Percentiles rank a stretch among this genome's conserved stretches.
Evolutionary conservation across 352 stramenopile genomes (phyloP).

Genomic region (Globisporangium recalcitrans): DNA sequence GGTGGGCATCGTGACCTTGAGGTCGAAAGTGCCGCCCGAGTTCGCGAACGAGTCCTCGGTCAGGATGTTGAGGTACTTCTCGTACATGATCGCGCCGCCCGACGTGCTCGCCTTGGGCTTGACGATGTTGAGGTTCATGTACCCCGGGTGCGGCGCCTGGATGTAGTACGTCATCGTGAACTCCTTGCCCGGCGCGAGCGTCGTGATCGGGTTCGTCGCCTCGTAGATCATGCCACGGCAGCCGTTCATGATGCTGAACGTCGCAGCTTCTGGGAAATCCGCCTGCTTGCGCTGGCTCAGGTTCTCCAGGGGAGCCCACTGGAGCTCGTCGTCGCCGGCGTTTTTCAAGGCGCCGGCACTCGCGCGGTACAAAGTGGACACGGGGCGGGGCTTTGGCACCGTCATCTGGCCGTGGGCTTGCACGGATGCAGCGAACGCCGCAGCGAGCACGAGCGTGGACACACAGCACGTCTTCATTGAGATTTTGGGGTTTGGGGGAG

Average conservation of each 20-base stretch:
- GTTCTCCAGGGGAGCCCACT: slow-evolving; percentile 50
- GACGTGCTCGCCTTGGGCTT: slow-evolving; percentile 41
- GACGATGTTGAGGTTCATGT: slow-evolving; percentile 48
- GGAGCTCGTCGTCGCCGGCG: slow-evolving; percentile 42
- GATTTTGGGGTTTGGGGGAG: too few species aligned
- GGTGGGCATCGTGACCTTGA: slow-evolving; percentile 34
- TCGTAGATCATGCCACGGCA: slow-evolving; percentile 58
- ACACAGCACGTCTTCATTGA: slow-evolving; percentile 28
- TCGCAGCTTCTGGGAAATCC: slow-evolving; percentile 31
- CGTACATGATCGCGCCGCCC: slow-evolving; percentile 42
- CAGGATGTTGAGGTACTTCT: slow-evolving; percentile 24
- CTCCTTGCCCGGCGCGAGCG: slow-evolving; percentile 31
- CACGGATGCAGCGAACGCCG: slow-evolving; percentile 38
- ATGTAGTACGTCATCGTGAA: slow-evolving; percentile 49
- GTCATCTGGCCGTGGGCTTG: slow-evolving; percentile 18
- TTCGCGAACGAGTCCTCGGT: slow-evolving; percentile 25
- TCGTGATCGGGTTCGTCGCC: slow-evolving; percentile 33
- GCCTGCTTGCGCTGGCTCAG: slow-evolving; percentile 43
- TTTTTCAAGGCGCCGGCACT: slow-evolving; percentile 1
- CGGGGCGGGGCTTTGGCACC: slow-evolving; percentile 2
- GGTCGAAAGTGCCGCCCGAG: slow-evolving; percentile 25
- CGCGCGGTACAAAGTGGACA: slow-evolving; percentile 5
- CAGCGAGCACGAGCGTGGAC: slow-evolving; percentile 28
- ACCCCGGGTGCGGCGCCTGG: slow-evolving; percentile 50
- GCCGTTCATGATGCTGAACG: slow-evolving; percentile 57